A percentile compares a stretch with the other conserved stretches of the same genome.
Conservation (phyloP, 164 flowering plant genomes). For the Kalanchoe fedtschenkoi region DNA sequence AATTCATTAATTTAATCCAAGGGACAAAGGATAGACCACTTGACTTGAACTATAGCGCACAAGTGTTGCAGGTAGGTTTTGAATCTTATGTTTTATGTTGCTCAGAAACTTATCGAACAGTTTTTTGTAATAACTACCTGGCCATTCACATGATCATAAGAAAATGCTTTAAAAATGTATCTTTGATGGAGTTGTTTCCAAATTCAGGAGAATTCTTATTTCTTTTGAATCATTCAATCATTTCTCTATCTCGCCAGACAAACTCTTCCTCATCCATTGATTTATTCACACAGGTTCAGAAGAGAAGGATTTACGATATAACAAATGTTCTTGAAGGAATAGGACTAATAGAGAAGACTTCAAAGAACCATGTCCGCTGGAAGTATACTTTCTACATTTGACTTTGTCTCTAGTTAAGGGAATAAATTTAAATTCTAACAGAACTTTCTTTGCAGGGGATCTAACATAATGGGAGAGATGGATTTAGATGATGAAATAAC, state of each 20-base stretch:
- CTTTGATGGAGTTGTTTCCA: too few species aligned
- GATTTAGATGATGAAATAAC: slow-evolving; percentile 15
- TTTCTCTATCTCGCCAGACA: not conserved
- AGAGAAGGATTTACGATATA: slow-evolving; percentile 37
- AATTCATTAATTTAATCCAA: slow-evolving; percentile 26
- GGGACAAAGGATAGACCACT: slow-evolving; percentile 32
- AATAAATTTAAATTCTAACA: not conserved
- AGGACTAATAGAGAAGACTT: slow-evolving; percentile 33
- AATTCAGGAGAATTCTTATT: not conserved
- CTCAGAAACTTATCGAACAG: not conserved
- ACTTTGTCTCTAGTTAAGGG: not conserved
- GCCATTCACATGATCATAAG: not conserved
- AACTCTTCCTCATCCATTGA: not conserved
- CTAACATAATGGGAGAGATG: slow-evolving; percentile 11
- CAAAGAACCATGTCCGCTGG: slow-evolving; percentile 37
- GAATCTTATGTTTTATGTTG: not conserved
- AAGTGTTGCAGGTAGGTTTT: slow-evolving; percentile 22
- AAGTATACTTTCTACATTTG: slow-evolving; percentile 16
- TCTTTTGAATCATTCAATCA: not conserved
- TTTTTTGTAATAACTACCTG: not conserved
- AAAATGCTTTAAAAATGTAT: too few species aligned
- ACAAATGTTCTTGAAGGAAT: slow-evolving; percentile 47
- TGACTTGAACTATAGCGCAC: slow-evolving; percentile 27
- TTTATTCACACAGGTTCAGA: slow-evolving; percentile 24
- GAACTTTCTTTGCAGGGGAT: slow-evolving; percentile 18